Base-by-base conservation (phyloP, 192 early-diverging fungal genomes). In the Radiomyces spectabilis region DNA sequence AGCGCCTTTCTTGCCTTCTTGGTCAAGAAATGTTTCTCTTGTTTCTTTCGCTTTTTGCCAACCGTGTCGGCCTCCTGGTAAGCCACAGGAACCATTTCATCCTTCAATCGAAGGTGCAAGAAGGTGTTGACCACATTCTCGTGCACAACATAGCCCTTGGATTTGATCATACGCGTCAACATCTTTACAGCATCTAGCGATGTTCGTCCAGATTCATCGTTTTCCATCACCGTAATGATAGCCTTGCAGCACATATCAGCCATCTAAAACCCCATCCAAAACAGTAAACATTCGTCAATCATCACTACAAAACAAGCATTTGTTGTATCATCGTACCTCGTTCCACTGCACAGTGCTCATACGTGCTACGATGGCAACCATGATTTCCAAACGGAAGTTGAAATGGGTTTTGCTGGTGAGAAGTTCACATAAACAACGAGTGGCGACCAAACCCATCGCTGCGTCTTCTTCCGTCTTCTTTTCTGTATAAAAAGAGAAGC, bases 371-470 rank as follows among this genome's bases (percentile, higher is more conserved):
- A 97, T 63, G 1, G 87, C 80, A 2, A 84, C 86, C 75, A 98
- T 79, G 29, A 98, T 63, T 57, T 98, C 93, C 38, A 85, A 65
- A 39, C 94, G 84, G 63, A 92, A 98, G 75, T 98, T 98, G 74
- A 98, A 98, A 66, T 97, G 94, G 15, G 96, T 84, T 12, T 87
- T 79, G 15, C 79, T 75, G 5, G 73, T 86, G 42, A 95, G 70
- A 4, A 98, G 77, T 40, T 88, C 83, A 34, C 88, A 85, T 73
- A 96, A 67, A 59, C 90, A 94, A 21, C 85, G 81, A 15, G 93
- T 66, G 1, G 91, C 90, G 2, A 88, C 77, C 0, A 69, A 57
- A 1, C 77, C 85, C 16, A 62, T 33, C 10, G 63, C 54, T 34
- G 52, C 40, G 21, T 63, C 53, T 1, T 37, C 73, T 18, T 68